Evolutionary conservation across 1,139 yeast genomes (phyloP), one percentile per base, ranked within the genome.

Genomic region (Hansenula lynferdii): DNA sequence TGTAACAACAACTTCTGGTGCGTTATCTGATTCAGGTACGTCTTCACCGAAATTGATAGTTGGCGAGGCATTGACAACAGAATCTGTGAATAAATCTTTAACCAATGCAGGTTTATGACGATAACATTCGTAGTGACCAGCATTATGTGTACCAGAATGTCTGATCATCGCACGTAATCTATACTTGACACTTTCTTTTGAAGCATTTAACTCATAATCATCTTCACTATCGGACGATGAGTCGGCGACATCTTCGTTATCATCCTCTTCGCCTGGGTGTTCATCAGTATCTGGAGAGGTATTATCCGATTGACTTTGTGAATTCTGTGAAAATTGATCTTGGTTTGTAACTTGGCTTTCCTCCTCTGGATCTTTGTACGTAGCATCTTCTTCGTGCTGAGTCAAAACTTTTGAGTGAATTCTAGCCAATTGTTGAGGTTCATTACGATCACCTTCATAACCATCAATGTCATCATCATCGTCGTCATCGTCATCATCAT

Each of bases 71-170:
- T 73, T 72, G 43, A 74, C 64, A 30, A 74, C 51, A 49, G 61
- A 39, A 3, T 76, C 76, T 2, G 69, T 72, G 21, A 48, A 29
- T 0, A 43, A 57, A 44, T 72, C 74, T 51, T 75, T 79, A 37
- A 73, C 77, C 46, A 69, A 73, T 10, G 73, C 60, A 3, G 92
- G 90, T 53, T 85, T 85, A 35, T 72, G 74, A 47, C 79, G 78
- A 57, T 77, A 85, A 49, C 92, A 82, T 53, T 85, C 94, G 54
- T 85, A 92, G 57, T 92, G 98, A 1, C 97, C 98, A 35, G 81
- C 78, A 16, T 83, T 74, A 60, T 92, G 97, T 1, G 94, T 80
- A 0, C 97, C 98, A 38, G 80, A 77, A 56, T 92, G 98, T 44
- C 87, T 72, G 19, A 92, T 79, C 49, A 87, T 67, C 1, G 96